Evolutionary conservation across 257 asterid genomes (phyloP).

Genomic region (Solanum clarkiae): DNA sequence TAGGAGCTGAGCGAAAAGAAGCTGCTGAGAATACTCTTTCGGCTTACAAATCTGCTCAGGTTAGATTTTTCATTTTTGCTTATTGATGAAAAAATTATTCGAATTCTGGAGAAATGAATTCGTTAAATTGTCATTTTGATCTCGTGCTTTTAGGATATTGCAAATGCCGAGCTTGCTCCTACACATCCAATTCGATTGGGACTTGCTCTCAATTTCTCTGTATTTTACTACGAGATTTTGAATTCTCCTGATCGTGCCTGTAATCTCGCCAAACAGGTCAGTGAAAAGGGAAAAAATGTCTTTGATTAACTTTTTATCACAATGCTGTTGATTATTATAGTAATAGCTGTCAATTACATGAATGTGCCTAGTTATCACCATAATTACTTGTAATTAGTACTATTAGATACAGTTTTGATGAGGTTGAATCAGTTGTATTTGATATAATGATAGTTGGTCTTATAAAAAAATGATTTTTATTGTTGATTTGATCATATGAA

Average conservation of each 20-base stretch:
- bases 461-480: neutral
- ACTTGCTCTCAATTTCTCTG: constrained; percentile 83
- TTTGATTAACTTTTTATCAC: neutral
- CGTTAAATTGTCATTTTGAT: neutral
- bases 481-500: neutral
- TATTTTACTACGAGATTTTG: constrained; percentile 73
- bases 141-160: constrained; percentile 47
- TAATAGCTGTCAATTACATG: neutral
- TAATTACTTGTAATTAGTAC: neutral
- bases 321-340: neutral
- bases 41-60: constrained; percentile 91
- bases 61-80: neutral
- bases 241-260: constrained; percentile 87
- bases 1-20: constrained; percentile 61
- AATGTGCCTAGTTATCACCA: neutral
- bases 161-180: constrained; percentile 66
- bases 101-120: neutral
- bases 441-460: neutral
- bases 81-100: neutral
- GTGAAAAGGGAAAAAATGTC: neutral
- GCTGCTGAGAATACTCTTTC: constrained; percentile 88
- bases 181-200: constrained; percentile 88
- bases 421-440: neutral
- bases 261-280: constrained; percentile 76
- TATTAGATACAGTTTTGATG: neutral